Evolutionary conservation across 1,284 basidiomycete species (phyloP), one percentile per base, ranked within the genome.

Genomic region (Pterula multifida): DNA sequence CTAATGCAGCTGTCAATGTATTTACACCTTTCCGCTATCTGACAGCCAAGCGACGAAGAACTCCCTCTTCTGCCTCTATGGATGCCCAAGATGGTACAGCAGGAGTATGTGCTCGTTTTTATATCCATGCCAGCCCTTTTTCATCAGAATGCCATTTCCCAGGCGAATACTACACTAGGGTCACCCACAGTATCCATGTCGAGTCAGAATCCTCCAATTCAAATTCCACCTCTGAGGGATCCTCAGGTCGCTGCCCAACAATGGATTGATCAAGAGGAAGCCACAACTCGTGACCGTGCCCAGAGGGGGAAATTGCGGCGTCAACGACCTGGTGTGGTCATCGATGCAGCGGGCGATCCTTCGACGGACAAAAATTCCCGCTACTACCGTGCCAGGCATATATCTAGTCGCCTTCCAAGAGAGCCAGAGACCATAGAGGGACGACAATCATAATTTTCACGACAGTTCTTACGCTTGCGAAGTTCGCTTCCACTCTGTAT

Each of bases 21-120:
- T 47, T 47, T 26, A 47, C 45, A 3, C 45, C 45, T 13, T 47
- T 47, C 45, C 4, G 19, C 4, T 47, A 47, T 19, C 19, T 47
- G 23, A 47, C 45, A 28, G 26, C 45, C 4, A 47, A 26, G 26
- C 45, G 45, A n/a, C 22, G 26, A n/a, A 24, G 45, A 25, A 47
- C 45, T 6, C 22, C 26, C 9, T 47, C 45, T 11, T 24, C 45
- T 4, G 45, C 45, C 9, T 47, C 45, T 23, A 19, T 47, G 4
- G 45, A 47, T n/a, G 45, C 45, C 4, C 23, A 25, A 47, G 45
- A 47, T 26, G 45, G 45, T 13, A 47, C 45, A 25, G 45, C 45
- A 19, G 39, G 9, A 47, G 45, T 47, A 25, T 21, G 42, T 45
- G 12, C 22, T 45, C 11, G n/a, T 45, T 21, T 23, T 15, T 45